These are phyloP conservation scores for Fusarium camptoceras DNA, from an alignment of 2,329 filamentous ascomycete species.

Conservation along the genomic window DNA sequence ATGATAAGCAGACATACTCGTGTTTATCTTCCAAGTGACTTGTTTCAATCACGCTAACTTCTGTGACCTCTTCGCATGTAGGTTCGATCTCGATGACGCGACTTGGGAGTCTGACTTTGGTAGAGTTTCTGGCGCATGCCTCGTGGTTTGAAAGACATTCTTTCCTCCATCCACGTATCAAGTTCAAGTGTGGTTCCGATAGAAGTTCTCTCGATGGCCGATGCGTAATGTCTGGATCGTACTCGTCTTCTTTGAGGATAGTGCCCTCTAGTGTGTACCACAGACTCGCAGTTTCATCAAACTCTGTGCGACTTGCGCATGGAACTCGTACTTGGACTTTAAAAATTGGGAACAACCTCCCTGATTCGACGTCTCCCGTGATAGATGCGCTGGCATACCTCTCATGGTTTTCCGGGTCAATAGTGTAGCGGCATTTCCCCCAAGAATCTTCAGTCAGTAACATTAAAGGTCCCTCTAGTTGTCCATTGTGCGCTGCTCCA, in stretches of 20 bases:
- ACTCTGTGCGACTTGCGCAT: background rate
- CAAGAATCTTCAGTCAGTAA: too few relatives aligned
- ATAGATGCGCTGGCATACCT: background rate
- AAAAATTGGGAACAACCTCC: background rate
- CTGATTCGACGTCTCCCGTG: background rate
- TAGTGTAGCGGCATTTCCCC: too few relatives aligned
- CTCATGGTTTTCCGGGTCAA: background rate
- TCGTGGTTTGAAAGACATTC: background rate
- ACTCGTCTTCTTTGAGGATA: background rate
- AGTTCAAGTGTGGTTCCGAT: background rate
- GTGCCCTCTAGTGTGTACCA: background rate
- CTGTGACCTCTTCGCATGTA: accelerated
- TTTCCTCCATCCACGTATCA: background rate
- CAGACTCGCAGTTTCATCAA: background rate
- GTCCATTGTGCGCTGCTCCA: background rate
- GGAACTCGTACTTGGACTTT: background rate
- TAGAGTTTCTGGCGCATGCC: background rate
- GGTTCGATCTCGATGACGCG: background rate
- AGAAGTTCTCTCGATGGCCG: background rate
- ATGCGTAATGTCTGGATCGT: background rate
- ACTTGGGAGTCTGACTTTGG: background rate
- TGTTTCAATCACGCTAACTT: background rate
- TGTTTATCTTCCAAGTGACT: background rate
- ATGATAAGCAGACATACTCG: background rate
- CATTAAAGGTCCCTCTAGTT: background rate